Conservation (phyloP, 2,329 filamentous ascomycete genomes). For the Hortaea sp. region DNA sequence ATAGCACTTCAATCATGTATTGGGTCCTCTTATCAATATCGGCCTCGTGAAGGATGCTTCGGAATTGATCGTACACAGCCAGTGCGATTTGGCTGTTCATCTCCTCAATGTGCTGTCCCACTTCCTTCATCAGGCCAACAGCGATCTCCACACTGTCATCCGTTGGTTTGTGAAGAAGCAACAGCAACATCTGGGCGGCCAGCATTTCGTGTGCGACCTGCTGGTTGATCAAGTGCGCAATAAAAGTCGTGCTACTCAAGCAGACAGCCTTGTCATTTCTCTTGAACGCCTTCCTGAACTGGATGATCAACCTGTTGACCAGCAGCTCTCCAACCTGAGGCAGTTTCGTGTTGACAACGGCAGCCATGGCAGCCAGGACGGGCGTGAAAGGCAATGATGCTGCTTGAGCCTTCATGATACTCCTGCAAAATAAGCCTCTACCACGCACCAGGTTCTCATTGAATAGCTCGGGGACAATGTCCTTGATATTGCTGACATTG, state of each 20-base stretch:
- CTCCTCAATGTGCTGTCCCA: slow-evolving; percentile 88
- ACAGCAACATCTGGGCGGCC: slow-evolving; percentile 79
- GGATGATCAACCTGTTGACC: slow-evolving; percentile 72
- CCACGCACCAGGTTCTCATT: slow-evolving; percentile 87
- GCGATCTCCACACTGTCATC: slow-evolving; percentile 98
- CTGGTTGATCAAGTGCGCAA: slow-evolving; percentile 91
- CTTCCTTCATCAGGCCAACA: slow-evolving; percentile 82
- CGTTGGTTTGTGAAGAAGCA: slow-evolving; percentile 90
- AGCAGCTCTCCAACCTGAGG: slow-evolving; percentile 89
- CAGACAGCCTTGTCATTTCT: slow-evolving; percentile 96
- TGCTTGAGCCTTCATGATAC: slow-evolving; percentile 97
- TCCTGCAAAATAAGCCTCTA: slow-evolving; percentile 83
- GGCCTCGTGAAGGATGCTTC: slow-evolving; percentile 89
- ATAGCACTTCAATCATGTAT: slow-evolving; percentile 97
- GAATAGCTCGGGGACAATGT: slow-evolving; percentile 92
- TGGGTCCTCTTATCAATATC: slow-evolving; percentile 98
- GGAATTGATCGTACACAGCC: slow-evolving; percentile 90
- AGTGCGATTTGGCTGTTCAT: slow-evolving; percentile 84
- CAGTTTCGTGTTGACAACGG: slow-evolving; percentile 95
- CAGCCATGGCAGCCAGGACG: slow-evolving; percentile 90
- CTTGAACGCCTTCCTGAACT: slow-evolving; percentile 92
- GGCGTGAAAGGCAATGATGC: slow-evolving; percentile 92
- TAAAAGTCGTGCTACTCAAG: slow-evolving; percentile 82
- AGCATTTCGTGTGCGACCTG: slow-evolving; percentile 92
- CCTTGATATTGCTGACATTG: slow-evolving; percentile 95